These are phyloP conservation scores for Dichomitus squalens DNA, from an alignment of 1,284 basidiomycete species.

Conservation along the genomic window DNA sequence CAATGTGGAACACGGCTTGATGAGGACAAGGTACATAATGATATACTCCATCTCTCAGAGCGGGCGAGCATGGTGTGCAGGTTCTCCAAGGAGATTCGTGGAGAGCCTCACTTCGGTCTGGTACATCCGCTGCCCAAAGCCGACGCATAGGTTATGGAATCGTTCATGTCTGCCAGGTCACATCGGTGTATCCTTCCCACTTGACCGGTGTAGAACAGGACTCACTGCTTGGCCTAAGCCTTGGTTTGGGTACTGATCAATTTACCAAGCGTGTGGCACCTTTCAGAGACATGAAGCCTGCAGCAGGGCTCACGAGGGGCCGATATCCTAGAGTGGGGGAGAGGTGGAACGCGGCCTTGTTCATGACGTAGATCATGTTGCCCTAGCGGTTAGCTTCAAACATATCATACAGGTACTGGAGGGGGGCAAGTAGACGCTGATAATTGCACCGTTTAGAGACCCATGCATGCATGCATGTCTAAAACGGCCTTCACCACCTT, in stretches of 20 bases:
- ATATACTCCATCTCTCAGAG: conserved; percentile 78
- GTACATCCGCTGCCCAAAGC: conserved; percentile 83
- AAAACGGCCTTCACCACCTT: too few species aligned
- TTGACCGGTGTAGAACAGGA: neutral
- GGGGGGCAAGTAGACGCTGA: too few species aligned
- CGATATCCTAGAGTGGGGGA: too few species aligned
- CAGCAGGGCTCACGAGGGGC: too few species aligned
- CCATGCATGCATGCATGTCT: too few species aligned
- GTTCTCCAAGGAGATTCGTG: conserved; percentile 80
- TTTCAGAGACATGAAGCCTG: conserved; percentile 21
- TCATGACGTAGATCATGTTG: too few species aligned
- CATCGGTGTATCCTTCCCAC: neutral
- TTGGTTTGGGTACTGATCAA: conserved; percentile 79
- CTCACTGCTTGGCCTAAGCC: conserved; percentile 78
- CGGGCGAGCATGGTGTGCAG: conserved; percentile 76
- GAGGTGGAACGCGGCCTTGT: too few species aligned
- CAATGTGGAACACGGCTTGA: neutral
- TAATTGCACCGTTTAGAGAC: too few species aligned
- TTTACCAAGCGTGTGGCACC: conserved; percentile 77
- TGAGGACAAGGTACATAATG: conserved; percentile 23
- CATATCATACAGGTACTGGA: too few species aligned
- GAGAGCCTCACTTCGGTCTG: conserved; percentile 77
- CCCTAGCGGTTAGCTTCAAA: too few species aligned
- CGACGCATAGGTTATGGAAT: conserved; percentile 77
- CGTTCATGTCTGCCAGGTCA: conserved; percentile 64